These are phyloP conservation scores for Russula foetens DNA, from an alignment of 768 basidiomycete genomes.

Conservation along the genomic window DNA sequence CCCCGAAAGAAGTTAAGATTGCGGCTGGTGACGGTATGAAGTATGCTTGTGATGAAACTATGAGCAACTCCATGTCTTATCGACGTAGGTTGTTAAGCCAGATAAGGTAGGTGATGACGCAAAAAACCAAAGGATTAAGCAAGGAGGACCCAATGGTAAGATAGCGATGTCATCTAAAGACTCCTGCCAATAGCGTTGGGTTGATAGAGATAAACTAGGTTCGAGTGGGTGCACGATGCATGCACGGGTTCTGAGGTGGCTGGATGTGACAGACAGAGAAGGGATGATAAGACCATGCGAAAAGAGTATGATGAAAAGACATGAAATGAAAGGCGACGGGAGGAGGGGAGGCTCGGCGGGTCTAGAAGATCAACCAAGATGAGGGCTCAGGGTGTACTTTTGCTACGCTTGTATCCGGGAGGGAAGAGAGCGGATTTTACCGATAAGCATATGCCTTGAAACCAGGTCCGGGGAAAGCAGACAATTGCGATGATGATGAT, in stretches of 20 bases:
- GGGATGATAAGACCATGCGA: neutral
- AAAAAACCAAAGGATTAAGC: constrained; percentile 4
- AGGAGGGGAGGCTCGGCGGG: neutral
- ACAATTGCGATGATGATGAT: no score
- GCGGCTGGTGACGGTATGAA: neutral
- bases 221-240: constrained; percentile 1
- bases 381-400: neutral
- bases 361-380: neutral
- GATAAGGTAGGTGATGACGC: constrained; percentile 16
- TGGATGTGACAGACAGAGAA: neutral
- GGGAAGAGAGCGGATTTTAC: neutral
- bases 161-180: constrained; percentile 3
- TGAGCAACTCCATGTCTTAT: constrained; percentile 11
- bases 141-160: constrained; percentile 5
- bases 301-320: neutral
- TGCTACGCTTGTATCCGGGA: no score
- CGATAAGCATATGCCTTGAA: no score
- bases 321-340: neutral
- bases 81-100: constrained; percentile 1
- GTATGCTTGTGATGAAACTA: neutral
- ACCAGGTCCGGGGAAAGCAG: no score
- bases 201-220: constrained; percentile 11
- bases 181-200: constrained; percentile 1
- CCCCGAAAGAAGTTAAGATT: constrained; percentile 9
- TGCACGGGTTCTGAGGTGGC: constrained; percentile 1